Evolutionary conservation across 441 rosid genomes (phyloP), one percentile per base, ranked within the genome.

Genomic region (Gossypium lobatum): DNA sequence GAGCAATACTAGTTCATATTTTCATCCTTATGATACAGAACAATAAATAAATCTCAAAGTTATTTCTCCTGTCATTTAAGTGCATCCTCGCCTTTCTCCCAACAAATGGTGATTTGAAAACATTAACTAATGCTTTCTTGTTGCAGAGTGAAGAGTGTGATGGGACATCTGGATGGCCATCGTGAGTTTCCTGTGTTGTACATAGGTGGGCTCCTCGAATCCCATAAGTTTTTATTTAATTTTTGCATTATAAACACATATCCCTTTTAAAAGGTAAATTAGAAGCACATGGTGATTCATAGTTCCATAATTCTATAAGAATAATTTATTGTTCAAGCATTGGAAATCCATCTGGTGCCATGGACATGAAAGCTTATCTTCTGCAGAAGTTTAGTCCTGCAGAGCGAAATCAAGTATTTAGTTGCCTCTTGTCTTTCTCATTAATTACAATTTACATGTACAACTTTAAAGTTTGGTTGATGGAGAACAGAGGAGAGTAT

Each of bases 351-450:
- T 97, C 97, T 5, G 97, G 94, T 64, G 78, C 76, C 61, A 95
- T 95, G 93, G 97, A 95, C 85, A 83, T 91, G 90, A 92, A 83
- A 83, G 97, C 98, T 77, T 95, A 84, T 80, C 96, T 91, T 74
- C 83, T 92, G 46, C 97, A 91, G 78, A 88, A 88, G 76, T 92
- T 92, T 77, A 89, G 97, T 76, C 59, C 86, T 18, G 79, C 59
- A 21, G 97, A 95, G 81, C 83, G 81, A 73, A 80, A 82, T 72
- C 94, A 91, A 83, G 96, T 34, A 72, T 39, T 20, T 52, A 21
- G 52, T 54, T 45, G 21, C 60, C 25, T 54, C 5, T 5, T 54
- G 11, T 54, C 25, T 45, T 13, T 23, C 18, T 23, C 58, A 2
- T 14, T 11, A 66, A 66, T 18, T 53, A 11, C 52, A 28, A 31